phyloP scores from a whole-genome alignment of 441 rosid species.

The Iberis amara region DNA sequence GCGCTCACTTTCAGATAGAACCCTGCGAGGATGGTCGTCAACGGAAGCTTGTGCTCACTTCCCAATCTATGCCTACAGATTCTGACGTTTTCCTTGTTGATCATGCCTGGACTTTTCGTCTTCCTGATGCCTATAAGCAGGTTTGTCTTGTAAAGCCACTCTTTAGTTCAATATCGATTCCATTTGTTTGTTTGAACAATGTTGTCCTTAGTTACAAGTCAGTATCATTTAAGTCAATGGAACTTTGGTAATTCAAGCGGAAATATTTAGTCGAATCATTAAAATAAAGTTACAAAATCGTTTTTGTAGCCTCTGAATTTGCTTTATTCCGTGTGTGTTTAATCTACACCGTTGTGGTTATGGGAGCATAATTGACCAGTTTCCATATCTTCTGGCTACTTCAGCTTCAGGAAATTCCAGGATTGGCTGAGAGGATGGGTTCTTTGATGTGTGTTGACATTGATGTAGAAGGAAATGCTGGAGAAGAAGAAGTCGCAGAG shows the following conservation, averaged over 20 bases:
- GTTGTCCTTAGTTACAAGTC: too few species aligned
- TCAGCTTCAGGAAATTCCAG: constrained; percentile 79
- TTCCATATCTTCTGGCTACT: constrained; percentile 24
- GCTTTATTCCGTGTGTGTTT: background rate
- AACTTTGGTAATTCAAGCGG: background rate
- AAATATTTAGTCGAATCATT: background rate
- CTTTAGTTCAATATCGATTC: background rate
- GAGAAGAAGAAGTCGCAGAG: constrained; percentile 25
- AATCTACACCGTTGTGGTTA: background rate
- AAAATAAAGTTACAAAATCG: background rate
- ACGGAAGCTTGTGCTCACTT: constrained; percentile 62
- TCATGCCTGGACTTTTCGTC: constrained; percentile 96
- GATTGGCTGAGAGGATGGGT: constrained; percentile 89
- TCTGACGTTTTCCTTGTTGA: constrained; percentile 80
- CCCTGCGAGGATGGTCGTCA: constrained; percentile 57
- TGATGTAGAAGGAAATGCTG: constrained; percentile 36
- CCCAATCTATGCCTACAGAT: constrained; percentile 49
- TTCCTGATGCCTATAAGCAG: constrained; percentile 73
- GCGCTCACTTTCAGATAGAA: constrained; percentile 66
- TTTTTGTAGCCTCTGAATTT: background rate
- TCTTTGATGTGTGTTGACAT: constrained; percentile 74
- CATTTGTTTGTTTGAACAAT: too few species aligned
- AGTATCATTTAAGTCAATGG: too few species aligned
- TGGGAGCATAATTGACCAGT: background rate
- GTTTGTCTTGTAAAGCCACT: constrained; percentile 27